Evolutionary conservation across 2,329 filamentous ascomycete genomes (phyloP), one percentile per base, ranked within the genome.

Genomic region (Xylariaceae sp.): DNA sequence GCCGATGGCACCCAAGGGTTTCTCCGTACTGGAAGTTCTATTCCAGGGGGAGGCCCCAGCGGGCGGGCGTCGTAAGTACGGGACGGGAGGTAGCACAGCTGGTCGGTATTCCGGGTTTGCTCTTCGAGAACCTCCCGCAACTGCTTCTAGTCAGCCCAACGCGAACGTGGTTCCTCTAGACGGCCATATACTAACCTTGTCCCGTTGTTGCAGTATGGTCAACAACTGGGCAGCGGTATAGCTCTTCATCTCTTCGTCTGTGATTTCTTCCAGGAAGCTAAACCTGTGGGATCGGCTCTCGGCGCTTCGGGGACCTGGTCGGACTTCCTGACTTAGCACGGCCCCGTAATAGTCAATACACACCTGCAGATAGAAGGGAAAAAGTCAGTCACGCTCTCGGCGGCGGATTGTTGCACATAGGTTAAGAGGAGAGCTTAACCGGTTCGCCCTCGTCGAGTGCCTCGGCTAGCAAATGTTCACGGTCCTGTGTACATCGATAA

Each of bases 401-500:
- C n/a, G n/a, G n/a, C n/a, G n/a, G n/a, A n/a, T n/a, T 15, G 19
- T 13, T 7, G 6, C 21, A 24, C 21, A 11, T 24, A 24, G 31
- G 23, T n/a, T n/a, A n/a, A n/a, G n/a, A n/a, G 11, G 8, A 27
- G 17, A 2, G 18, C 14, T 32, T 43, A 51, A 64, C 60, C 28
- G 41, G 43, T 30, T 36, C 41, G n/a, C 54, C 52, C 16, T 50
- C 52, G 18, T 55, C 47, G 9, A 61, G 50, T 13, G 60, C 58
- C 29, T 66, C 60, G 13, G 65, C 59, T 19, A 73, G 52, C 28
- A 66, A 50, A 12, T 63, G 52, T 48, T 60, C 57, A 32, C 63
- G 50, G 34, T 66, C 62, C 31, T 56, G 49, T 15, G 55, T 41
- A 59, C 87, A 92, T 43, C 73, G 69, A 59, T 86, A 92, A 15